Evolutionary conservation across 2,329 filamentous ascomycete species (phyloP), one percentile per base, ranked within the genome.

Genomic region (Zymoseptoria brevis): DNA sequence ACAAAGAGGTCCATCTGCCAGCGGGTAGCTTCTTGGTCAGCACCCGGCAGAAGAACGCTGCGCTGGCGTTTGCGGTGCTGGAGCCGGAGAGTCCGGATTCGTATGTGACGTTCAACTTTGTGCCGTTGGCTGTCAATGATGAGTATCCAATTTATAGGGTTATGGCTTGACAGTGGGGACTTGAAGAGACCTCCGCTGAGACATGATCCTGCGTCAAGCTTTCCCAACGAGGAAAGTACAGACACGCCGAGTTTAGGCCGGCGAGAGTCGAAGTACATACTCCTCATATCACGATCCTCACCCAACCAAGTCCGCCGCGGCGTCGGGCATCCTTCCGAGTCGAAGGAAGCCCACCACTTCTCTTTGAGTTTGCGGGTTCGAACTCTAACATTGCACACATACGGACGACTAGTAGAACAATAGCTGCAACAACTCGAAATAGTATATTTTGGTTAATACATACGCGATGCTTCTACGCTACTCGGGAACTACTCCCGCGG

Each of bases 51-150:
- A 66, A 65, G 61, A 68, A 68, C 53, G 66, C 66, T 22, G 66
- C 62, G 8, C 62, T 67, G 62, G 64, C 66, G 7, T 68, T 68
- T 58, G 61, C 63, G 24, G 57, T 64, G 11, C 54, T 69, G 22
- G 65, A 69, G 57, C 68, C 68, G n/a, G 68, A 68, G 64, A 66
- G 62, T 19, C 62, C 64, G 52, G 65, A 66, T 52, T 66, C 62
- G 56, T 64, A 64, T 55, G 68, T 63, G 4, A 60, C 59, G 13
- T 69, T 68, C 50, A 67, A 65, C 55, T 41, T 35, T 8, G 62
- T 64, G 30, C 64, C 64, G 9, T 41, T 67, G 19, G 58, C 62
- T 24, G 58, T 55, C 2, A 65, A 64, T 5, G 67, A 68, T 26
- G 67, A 69, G 49, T 68, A 67, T 54, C 63, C 60, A 0, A 60